Conservation (phyloP, 2,329 filamentous ascomycete species). For the Stagonosporopsis rhizophila region DNA sequence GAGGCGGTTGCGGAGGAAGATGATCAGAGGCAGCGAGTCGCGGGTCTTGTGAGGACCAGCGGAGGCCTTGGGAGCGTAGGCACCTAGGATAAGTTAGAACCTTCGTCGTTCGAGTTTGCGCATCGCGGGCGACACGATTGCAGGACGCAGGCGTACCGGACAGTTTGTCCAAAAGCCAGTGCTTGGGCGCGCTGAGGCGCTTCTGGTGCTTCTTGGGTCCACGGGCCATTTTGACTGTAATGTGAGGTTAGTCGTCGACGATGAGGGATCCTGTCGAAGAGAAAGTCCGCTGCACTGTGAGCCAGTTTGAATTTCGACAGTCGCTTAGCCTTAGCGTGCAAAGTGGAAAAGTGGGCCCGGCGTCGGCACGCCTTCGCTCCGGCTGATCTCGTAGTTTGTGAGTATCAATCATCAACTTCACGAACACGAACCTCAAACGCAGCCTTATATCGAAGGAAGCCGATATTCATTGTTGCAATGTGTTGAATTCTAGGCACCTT, state of each 20-base stretch:
- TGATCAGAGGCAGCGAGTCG: slow-evolving; percentile 97
- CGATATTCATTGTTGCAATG: not conserved
- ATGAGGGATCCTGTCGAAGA: slow-evolving; percentile 39
- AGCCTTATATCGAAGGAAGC: not conserved
- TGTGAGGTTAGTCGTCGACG: slow-evolving; percentile 46
- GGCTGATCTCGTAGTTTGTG: not conserved
- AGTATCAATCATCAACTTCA: not conserved
- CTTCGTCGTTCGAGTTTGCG: slow-evolving; percentile 10
- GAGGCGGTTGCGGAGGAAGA: slow-evolving; percentile 80
- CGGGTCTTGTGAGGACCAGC: slow-evolving; percentile 98
- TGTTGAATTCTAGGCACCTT: not conserved
- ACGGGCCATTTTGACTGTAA: slow-evolving; percentile 67
- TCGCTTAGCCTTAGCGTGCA: slow-evolving; percentile 3
- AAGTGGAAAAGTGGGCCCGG: not conserved
- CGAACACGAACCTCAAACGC: not conserved
- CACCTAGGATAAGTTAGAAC: slow-evolving; percentile 43
- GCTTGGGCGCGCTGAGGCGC: slow-evolving; percentile 97
- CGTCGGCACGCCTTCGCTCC: not conserved
- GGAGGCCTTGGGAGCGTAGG: slow-evolving; percentile 70
- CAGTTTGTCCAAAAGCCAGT: slow-evolving; percentile 99
- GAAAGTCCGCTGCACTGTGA: slow-evolving; percentile 21
- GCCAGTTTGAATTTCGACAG: slow-evolving; percentile 4
- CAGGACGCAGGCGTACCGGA: slow-evolving; percentile 68
- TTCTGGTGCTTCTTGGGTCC: slow-evolving; percentile 98
- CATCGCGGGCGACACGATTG: slow-evolving; percentile 51